Conservation (phyloP, 2,329 filamentous ascomycete species). For the Biscogniauxia mediterranea region DNA sequence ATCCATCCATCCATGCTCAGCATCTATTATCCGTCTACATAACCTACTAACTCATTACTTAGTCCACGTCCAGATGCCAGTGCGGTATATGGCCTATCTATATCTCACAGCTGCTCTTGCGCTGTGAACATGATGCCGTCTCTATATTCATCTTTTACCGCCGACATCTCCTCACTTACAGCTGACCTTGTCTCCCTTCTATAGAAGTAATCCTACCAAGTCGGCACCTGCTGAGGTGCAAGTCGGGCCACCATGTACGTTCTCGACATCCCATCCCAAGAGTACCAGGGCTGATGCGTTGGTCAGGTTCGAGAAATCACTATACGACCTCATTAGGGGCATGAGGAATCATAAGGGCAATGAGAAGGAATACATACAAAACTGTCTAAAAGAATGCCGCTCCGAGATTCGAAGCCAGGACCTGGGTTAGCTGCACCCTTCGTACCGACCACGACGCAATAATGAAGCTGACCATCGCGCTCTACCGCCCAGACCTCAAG, state of each 20-base stretch:
- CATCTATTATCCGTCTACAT: background rate
- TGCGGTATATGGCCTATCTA: conserved; percentile 1
- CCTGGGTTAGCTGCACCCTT: conserved; percentile 63
- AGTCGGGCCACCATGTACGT: conserved; percentile 28
- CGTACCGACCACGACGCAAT: background rate
- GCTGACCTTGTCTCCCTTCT: background rate
- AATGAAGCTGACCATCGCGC: conserved; percentile 17
- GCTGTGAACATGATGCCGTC: conserved; percentile 19
- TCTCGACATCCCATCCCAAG: background rate
- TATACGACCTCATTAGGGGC: conserved; percentile 97
- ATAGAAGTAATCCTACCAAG: background rate
- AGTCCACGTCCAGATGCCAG: conserved; percentile 3
- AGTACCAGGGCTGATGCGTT: conserved; percentile 22
- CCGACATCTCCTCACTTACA: conserved; percentile 5
- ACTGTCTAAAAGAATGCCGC: conserved; percentile 92
- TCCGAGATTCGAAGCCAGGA: conserved; percentile 89
- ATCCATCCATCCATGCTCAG: background rate
- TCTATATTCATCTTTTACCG: conserved; percentile 3
- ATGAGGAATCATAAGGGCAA: conserved; percentile 92
- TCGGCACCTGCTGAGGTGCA: conserved; percentile 25
- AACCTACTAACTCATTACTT: background rate
- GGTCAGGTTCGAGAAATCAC: conserved; percentile 93
- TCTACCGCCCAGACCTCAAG: conserved; percentile 69
- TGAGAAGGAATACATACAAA: conserved; percentile 93
- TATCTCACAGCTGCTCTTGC: conserved; percentile 4